These are phyloP conservation scores for Phytopythium oedochilum DNA, from an alignment of 352 stramenopile genomes.

Conservation along the genomic window DNA sequence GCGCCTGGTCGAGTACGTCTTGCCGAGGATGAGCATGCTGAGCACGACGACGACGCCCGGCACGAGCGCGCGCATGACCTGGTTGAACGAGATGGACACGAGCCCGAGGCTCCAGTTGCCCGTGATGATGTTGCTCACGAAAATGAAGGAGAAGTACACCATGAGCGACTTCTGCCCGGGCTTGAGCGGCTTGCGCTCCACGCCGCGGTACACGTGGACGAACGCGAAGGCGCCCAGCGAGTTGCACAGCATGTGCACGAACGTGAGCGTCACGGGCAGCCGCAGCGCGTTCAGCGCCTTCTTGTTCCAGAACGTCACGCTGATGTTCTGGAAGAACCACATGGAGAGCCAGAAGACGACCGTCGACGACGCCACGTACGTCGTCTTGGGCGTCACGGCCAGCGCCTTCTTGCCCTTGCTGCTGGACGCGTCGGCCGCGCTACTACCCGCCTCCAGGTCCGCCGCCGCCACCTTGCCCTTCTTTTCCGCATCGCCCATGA, in stretches of 20 bases:
- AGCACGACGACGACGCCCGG: conserved; percentile 75
- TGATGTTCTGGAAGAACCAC: conserved; percentile 91
- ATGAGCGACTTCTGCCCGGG: conserved; percentile 64
- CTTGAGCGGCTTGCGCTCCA: conserved; percentile 65
- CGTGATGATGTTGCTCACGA: conserved; percentile 94
- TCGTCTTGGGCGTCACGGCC: conserved; percentile 35
- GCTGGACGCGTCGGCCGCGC: conserved; percentile 9
- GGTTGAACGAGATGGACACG: conserved; percentile 95
- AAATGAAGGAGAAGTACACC: conserved; percentile 90
- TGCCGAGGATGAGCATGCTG: conserved; percentile 77
- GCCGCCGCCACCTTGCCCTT: conserved; percentile 3
- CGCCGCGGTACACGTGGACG: conserved; percentile 61
- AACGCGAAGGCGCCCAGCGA: conserved; percentile 81
- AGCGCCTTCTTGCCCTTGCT: conserved; percentile 1
- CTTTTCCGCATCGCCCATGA: background rate
- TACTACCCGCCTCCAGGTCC: conserved; percentile 10
- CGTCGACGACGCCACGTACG: conserved; percentile 57
- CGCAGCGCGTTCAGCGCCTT: conserved; percentile 74
- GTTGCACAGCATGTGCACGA: conserved; percentile 95
- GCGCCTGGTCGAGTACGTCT: conserved; percentile 67
- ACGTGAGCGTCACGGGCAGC: conserved; percentile 81
- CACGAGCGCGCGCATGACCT: conserved; percentile 89
- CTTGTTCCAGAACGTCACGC: conserved; percentile 95
- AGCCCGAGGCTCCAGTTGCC: conserved; percentile 91
- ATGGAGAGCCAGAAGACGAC: conserved; percentile 80